These are phyloP conservation scores for Starmerella sirachaensis DNA, from an alignment of 805 yeast species.

Conservation along the genomic window DNA sequence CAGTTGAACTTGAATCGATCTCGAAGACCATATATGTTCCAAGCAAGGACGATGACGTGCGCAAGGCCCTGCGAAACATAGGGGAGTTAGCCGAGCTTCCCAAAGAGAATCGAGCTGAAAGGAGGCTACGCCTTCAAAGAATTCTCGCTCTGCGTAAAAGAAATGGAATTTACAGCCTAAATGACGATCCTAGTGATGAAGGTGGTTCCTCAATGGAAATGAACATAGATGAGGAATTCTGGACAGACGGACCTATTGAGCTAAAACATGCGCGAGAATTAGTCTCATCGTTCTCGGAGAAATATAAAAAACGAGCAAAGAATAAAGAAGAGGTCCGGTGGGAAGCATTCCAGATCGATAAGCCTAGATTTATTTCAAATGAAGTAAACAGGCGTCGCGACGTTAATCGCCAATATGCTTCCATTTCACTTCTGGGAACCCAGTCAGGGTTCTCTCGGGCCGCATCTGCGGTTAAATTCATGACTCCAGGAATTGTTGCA, in stretches of 20 bases:
- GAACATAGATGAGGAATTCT: background rate
- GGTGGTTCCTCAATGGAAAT: background rate
- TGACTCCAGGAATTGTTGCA: slow-evolving; percentile 37
- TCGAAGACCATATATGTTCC: slow-evolving; percentile 36
- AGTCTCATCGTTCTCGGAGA: background rate
- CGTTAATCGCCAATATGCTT: slow-evolving; percentile 19
- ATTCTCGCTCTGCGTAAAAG: slow-evolving; percentile 27
- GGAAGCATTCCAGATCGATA: background rate
- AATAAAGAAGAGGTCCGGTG: background rate
- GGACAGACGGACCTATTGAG: background rate
- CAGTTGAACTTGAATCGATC: slow-evolving; percentile 4
- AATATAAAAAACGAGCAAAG: too few relatives aligned
- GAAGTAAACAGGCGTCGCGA: background rate
- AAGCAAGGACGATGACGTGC: slow-evolving; percentile 54
- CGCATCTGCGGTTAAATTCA: slow-evolving; percentile 44
- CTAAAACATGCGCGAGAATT: background rate
- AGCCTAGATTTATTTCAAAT: background rate
- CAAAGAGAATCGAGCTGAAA: slow-evolving; percentile 49
- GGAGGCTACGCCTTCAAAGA: slow-evolving; percentile 48
- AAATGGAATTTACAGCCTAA: slow-evolving; percentile 18
- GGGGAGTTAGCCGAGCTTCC: slow-evolving; percentile 46
- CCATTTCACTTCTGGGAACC: slow-evolving; percentile 45
- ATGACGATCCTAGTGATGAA: slow-evolving; percentile 1
- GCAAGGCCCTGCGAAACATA: slow-evolving; percentile 35
- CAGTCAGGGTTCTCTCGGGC: slow-evolving; percentile 64